A percentile compares a stretch with the other conserved stretches of the same genome.
Conservation (phyloP, 306 rosid species). For the Rosa persica region DNA sequence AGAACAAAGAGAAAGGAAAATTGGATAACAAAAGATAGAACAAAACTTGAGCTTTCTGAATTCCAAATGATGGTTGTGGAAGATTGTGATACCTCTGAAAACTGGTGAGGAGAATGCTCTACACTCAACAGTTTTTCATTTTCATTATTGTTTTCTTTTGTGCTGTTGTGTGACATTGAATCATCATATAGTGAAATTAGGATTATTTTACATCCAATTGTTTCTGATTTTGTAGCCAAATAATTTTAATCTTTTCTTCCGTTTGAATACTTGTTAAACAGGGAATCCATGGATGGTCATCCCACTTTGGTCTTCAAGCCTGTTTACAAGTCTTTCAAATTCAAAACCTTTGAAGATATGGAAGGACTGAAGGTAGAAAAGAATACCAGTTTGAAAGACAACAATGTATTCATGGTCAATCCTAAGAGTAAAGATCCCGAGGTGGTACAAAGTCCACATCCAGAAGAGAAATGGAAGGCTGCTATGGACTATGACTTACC, state of each 20-base stretch:
- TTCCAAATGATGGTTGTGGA: neutral
- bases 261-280: constrained; percentile 8
- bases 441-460: neutral
- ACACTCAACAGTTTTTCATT: neutral
- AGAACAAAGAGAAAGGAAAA: neutral
- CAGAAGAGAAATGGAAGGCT: constrained; percentile 23
- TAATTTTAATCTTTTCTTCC: neutral
- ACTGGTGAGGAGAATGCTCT: neutral
- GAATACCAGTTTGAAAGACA: neutral
- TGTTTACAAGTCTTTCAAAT: constrained; percentile 33
- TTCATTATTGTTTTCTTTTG: neutral
- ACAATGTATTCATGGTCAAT: neutral
- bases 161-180: neutral
- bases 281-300: constrained; percentile 27
- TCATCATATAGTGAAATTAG: neutral
- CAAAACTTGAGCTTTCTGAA: neutral
- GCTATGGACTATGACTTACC: constrained; percentile 51
- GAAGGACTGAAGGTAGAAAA: constrained; percentile 8
- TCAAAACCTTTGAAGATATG: constrained; percentile 29
- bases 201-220: neutral
- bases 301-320: constrained; percentile 22
- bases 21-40: neutral
- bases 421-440: neutral
- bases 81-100: constrained; percentile 3
- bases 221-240: neutral